A percentile compares a stretch with the other conserved stretches of the same genome.
These are phyloP conservation scores for Triticum turgidum DNA, from an alignment of 176 grass and related monocot genomes.

Conservation along the genomic window DNA sequence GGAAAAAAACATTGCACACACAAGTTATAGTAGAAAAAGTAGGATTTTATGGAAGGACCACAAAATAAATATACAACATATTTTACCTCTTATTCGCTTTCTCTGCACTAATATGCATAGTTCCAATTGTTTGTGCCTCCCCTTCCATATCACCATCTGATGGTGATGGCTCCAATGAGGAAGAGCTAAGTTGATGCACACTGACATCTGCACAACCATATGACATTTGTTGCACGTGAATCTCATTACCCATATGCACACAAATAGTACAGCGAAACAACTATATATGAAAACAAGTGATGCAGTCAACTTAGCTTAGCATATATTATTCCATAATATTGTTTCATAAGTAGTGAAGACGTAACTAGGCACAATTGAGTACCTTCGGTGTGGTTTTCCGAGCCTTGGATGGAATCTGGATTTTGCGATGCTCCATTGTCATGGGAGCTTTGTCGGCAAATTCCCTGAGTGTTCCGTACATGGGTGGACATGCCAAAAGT, in stretches of 20 bases:
- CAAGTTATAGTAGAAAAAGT: background rate
- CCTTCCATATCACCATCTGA: conserved; percentile 68
- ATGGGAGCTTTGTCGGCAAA: background rate
- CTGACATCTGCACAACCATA: conserved; percentile 14
- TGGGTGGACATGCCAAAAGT: background rate
- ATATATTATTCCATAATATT: background rate
- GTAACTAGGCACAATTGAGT: background rate
- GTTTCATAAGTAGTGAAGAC: background rate
- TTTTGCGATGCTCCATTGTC: background rate
- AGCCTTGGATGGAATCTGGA: background rate
- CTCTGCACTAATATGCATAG: conserved; percentile 37
- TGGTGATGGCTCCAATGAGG: conserved; percentile 57
- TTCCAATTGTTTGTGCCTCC: conserved; percentile 51
- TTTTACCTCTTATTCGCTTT: conserved; percentile 69
- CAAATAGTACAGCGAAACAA: background rate
- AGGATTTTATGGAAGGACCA: background rate
- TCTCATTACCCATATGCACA: background rate
- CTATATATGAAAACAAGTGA: background rate
- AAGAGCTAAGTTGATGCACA: conserved; percentile 45
- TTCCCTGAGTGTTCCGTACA: conserved; percentile 5
- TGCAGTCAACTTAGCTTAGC: background rate
- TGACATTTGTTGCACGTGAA: conserved; percentile 29
- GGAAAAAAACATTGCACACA: background rate
- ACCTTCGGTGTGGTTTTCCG: conserved; percentile 25
- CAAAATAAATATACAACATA: background rate